Percentiles rank a stretch among this genome's conserved stretches.
Conservation (phyloP, 371 early-diverging fungal genomes). For the Mucor sp. region DNA sequence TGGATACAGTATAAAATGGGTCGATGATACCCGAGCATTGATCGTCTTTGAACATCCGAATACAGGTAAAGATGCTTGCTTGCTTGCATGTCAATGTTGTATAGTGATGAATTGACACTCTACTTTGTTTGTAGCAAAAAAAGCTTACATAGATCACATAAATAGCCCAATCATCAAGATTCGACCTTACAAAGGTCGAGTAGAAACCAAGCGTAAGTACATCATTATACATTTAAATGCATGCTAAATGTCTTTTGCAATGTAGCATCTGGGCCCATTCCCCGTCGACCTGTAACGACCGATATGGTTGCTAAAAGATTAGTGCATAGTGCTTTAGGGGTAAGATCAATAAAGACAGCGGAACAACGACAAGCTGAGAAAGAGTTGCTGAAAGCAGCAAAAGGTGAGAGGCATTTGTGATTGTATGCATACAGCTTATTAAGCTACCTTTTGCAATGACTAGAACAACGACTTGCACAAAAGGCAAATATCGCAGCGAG, state of each 20-base stretch:
- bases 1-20: slow-evolving; percentile 75
- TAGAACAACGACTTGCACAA: slow-evolving; percentile 28
- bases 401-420: slow-evolving; percentile 21
- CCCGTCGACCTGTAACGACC: slow-evolving; percentile 51
- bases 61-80: slow-evolving; percentile 46
- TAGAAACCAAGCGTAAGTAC: slow-evolving; percentile 9
- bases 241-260: background rate
- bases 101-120: background rate
- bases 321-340: slow-evolving; percentile 53
- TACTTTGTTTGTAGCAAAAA: slow-evolving; percentile 35
- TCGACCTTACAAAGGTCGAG: slow-evolving; percentile 26
- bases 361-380: slow-evolving; percentile 46
- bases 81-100: background rate
- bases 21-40: slow-evolving; percentile 69
- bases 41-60: slow-evolving; percentile 70
- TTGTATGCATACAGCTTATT: background rate
- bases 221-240: too few species aligned
- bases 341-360: slow-evolving; percentile 42
- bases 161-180: slow-evolving; percentile 23
- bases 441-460: background rate
- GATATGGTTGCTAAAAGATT: slow-evolving; percentile 56
- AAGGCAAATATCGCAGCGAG: slow-evolving; percentile 13
- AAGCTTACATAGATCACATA: slow-evolving; percentile 37
- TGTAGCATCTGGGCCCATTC: slow-evolving; percentile 19
- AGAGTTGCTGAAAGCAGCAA: slow-evolving; percentile 27